phyloP scores from a whole-genome alignment of 1,139 yeast genomes.

The Candida sp. region DNA sequence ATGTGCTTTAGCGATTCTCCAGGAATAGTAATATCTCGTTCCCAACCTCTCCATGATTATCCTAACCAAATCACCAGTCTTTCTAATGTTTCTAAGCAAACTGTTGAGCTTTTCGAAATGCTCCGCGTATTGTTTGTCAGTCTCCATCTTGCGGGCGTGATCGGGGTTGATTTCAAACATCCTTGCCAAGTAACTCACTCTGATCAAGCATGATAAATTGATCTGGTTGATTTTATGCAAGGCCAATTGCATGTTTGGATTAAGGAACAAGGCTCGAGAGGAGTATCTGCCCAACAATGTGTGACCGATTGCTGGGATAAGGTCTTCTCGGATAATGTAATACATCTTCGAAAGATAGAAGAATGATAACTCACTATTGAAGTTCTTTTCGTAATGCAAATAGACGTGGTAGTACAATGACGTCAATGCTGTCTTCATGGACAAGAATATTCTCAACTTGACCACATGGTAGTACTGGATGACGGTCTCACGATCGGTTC shows the following conservation, averaged over 20 bases:
- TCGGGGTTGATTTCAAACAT: conserved; percentile 17
- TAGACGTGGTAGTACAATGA: conserved; percentile 43
- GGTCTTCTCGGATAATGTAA: conserved; percentile 30
- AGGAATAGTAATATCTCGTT: conserved; percentile 51
- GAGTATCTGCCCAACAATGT: conserved; percentile 32
- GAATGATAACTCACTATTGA: conserved; percentile 27
- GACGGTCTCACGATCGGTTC: conserved; percentile 5
- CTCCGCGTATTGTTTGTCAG: conserved; percentile 20
- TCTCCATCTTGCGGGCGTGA: conserved; percentile 20
- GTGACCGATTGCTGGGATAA: conserved; percentile 45
- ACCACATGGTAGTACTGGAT: conserved; percentile 7
- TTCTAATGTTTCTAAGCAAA: conserved; percentile 33
- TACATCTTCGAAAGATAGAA: conserved; percentile 41
- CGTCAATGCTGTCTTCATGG: conserved; percentile 33
- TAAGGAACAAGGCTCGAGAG: conserved; percentile 42
- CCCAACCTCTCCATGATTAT: conserved; percentile 40
- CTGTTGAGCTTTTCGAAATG: conserved; percentile 28
- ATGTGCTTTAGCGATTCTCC: conserved; percentile 54
- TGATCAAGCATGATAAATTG: conserved; percentile 33
- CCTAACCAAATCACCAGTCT: conserved; percentile 40
- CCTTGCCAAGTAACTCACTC: conserved; percentile 28
- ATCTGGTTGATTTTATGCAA: conserved; percentile 43
- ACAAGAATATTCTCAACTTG: conserved; percentile 22
- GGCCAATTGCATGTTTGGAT: conserved; percentile 43
- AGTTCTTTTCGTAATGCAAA: conserved; percentile 39